A percentile compares a stretch with the other conserved stretches of the same genome.
phyloP scores from a whole-genome alignment of 202 grass and related monocot genomes.

The Carex arenaria region DNA sequence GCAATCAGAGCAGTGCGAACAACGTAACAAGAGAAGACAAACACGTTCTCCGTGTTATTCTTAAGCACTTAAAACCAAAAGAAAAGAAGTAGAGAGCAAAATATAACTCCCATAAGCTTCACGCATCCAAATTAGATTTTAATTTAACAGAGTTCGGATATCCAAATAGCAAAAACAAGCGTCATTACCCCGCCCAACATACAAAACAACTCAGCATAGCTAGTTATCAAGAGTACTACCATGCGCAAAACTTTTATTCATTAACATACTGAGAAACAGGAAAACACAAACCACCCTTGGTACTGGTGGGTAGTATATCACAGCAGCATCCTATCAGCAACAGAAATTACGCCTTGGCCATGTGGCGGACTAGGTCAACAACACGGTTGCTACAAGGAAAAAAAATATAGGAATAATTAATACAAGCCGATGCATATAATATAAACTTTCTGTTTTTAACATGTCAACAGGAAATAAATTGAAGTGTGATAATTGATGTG shows the following conservation, averaged over 20 bases:
- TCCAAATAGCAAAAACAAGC: constrained; percentile 16
- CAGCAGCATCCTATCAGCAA: constrained; percentile 16
- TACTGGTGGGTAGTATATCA: not conserved
- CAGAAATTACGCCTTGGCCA: constrained; percentile 43
- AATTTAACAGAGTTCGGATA: not conserved
- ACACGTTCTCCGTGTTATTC: too few relatives aligned
- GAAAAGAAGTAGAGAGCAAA: too few relatives aligned
- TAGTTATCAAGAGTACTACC: not conserved
- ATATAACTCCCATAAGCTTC: not conserved
- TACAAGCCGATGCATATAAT: not conserved
- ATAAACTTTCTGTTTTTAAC: too few relatives aligned
- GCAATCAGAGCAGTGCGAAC: too few relatives aligned
- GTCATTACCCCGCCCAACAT: constrained; percentile 14
- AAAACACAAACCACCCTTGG: constrained; percentile 6
- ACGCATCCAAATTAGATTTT: constrained; percentile 25
- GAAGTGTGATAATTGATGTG: too few relatives aligned
- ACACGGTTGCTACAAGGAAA: constrained; percentile 50
- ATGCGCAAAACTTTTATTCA: constrained; percentile 42
- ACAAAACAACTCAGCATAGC: constrained; percentile 22
- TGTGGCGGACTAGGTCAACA: constrained; percentile 71
- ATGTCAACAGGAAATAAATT: too few relatives aligned
- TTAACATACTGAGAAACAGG: constrained; percentile 4
- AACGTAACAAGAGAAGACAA: too few relatives aligned
- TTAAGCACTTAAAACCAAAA: too few relatives aligned
- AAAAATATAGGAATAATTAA: not conserved